A percentile compares a stretch with the other conserved stretches of the same genome.
Evolutionary conservation across 2,329 filamentous ascomycete species (phyloP).

Genomic region (Trichoderma sp.): DNA sequence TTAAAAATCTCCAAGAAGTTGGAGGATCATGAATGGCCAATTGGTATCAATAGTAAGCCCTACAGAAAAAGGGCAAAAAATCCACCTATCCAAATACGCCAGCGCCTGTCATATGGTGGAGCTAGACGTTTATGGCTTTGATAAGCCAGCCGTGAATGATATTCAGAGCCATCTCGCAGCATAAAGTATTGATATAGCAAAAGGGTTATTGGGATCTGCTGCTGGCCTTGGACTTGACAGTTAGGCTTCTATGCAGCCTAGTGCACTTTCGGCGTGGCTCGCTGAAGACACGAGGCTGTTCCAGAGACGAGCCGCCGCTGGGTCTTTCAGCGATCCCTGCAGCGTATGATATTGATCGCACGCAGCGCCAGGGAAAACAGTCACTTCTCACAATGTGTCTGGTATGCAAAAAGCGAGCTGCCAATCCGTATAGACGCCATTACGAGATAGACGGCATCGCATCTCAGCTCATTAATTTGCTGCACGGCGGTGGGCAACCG

Average conservation of each 20-base stretch:
- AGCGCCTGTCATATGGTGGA: not conserved
- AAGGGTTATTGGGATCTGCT: constrained; percentile 13
- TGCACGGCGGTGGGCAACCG: constrained; percentile 18
- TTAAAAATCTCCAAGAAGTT: constrained; percentile 1
- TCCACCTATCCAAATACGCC: not conserved
- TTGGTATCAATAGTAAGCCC: constrained; percentile 10
- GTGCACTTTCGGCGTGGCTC: not conserved
- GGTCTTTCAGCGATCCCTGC: constrained; percentile 14
- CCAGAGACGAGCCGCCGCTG: not conserved
- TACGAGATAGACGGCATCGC: not conserved
- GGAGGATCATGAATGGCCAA: constrained; percentile 3
- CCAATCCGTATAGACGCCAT: not conserved
- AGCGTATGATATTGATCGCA: constrained; percentile 12
- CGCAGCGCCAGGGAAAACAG: not conserved
- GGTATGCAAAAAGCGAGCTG: not conserved
- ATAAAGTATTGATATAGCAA: not conserved
- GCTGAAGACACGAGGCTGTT: constrained; percentile 15
- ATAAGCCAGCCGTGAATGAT: not conserved
- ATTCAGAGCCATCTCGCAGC: not conserved
- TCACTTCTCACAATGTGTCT: constrained; percentile 4
- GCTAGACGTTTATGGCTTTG: not conserved
- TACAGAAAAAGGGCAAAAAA: not conserved
- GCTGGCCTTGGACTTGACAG: not conserved
- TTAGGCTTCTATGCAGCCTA: not conserved
- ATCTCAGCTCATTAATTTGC: constrained; percentile 24